Conservation (phyloP, 768 basidiomycete species). For the Asterophora parasitica region DNA sequence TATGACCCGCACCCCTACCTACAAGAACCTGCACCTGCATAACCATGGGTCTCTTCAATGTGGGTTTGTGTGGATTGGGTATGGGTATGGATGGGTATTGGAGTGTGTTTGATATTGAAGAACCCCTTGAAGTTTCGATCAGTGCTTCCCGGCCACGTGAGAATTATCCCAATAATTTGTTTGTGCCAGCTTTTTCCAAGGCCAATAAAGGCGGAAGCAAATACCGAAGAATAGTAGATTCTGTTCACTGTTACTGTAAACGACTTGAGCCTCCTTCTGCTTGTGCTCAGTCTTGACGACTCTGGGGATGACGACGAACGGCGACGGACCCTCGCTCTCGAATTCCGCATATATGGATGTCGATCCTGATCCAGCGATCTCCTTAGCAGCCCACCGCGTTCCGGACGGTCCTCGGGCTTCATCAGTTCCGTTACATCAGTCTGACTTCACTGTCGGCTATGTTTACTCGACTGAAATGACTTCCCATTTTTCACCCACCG, state of each 20-base stretch:
- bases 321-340: slow-evolving; percentile 3
- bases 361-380: slow-evolving; percentile 1
- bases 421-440: slow-evolving; percentile 36
- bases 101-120: too few relatives aligned
- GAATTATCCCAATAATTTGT: too few relatives aligned
- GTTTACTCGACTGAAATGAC: slow-evolving; percentile 88
- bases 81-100: too few relatives aligned
- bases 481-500: slow-evolving; percentile 63
- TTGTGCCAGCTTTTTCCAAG: neutral
- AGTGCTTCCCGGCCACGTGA: too few relatives aligned
- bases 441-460: slow-evolving; percentile 63
- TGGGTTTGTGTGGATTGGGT: too few relatives aligned
- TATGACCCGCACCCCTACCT: too few relatives aligned
- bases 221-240: neutral
- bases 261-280: neutral
- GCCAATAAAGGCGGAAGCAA: neutral
- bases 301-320: slow-evolving; percentile 9
- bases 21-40: too few relatives aligned
- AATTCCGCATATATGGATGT: slow-evolving; percentile 2
- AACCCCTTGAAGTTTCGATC: too few relatives aligned
- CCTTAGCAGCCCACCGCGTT: neutral
- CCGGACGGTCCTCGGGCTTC: slow-evolving; percentile 30
- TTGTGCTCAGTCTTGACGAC: neutral
- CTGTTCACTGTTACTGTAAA: neutral
- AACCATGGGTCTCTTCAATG: too few relatives aligned